Evolutionary conservation across 768 basidiomycete species (phyloP).

Genomic region (Pilatotrama ljubarskyi): DNA sequence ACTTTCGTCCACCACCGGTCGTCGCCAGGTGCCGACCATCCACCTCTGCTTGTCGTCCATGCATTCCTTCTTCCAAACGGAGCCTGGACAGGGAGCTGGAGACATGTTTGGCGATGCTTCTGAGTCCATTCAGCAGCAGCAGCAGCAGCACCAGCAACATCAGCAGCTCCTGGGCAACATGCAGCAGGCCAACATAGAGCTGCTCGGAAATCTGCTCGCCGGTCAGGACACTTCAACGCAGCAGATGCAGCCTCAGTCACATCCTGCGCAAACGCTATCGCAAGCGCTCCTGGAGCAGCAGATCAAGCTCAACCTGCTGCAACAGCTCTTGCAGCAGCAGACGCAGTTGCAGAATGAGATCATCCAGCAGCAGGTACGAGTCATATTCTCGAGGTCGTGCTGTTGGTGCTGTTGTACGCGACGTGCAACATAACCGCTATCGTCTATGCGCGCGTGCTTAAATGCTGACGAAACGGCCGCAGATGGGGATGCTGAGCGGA

Average conservation of each 20-base stretch:
- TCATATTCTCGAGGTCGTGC: neutral
- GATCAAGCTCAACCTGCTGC: constrained; percentile 74
- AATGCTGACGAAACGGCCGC: constrained; percentile 1
- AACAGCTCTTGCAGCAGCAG: constrained; percentile 73
- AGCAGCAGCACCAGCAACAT: constrained; percentile 21
- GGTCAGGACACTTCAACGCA: constrained; percentile 38
- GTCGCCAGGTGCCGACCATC: neutral
- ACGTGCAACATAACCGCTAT: neutral
- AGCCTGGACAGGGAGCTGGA: constrained; percentile 22
- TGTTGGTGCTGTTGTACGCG: neutral
- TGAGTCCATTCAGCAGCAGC: constrained; percentile 22
- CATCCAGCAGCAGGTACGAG: constrained; percentile 82
- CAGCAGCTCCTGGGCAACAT: constrained; percentile 24
- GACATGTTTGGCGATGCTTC: constrained; percentile 19
- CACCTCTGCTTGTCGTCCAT: constrained; percentile 12
- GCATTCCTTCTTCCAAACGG: constrained; percentile 29
- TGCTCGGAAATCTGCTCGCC: constrained; percentile 52
- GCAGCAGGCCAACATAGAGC: constrained; percentile 44
- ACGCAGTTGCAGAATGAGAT: constrained; percentile 83
- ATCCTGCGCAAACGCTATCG: constrained; percentile 35
- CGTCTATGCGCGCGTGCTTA: neutral
- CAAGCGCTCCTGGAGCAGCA: constrained; percentile 71
- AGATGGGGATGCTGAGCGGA: constrained; percentile 37
- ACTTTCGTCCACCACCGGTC: neutral
- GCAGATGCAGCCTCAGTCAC: constrained; percentile 24